Evolutionary conservation across 2,329 filamentous ascomycete species (phyloP).

Genomic region (Colletotrichum abscissum): DNA sequence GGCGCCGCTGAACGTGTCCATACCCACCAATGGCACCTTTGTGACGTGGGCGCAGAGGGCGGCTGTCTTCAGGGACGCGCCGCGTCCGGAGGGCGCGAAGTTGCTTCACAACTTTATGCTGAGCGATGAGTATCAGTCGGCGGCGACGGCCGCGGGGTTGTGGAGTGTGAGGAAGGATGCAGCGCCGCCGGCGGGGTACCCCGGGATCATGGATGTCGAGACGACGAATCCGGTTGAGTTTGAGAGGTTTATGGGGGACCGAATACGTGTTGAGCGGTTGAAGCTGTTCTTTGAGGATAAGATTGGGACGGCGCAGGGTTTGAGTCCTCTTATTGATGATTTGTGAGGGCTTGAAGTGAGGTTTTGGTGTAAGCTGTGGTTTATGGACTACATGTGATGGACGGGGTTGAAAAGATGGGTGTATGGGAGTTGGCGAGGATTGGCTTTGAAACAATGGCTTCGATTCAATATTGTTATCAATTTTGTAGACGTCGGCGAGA

Average conservation of each 20-base stretch:
- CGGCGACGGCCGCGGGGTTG: constrained; percentile 27
- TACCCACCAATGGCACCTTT: constrained; percentile 51
- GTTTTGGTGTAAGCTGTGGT: too few relatives aligned
- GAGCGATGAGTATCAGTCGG: constrained; percentile 51
- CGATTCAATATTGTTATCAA: too few relatives aligned
- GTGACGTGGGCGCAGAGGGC: constrained; percentile 60
- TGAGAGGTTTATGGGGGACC: constrained; percentile 53
- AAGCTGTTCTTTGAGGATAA: constrained; percentile 53
- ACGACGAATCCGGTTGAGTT: constrained; percentile 52
- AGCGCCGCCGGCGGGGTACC: constrained; percentile 41
- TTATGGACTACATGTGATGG: too few relatives aligned
- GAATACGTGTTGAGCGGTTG: constrained; percentile 52
- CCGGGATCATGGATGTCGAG: constrained; percentile 43
- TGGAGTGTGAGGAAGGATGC: constrained; percentile 52
- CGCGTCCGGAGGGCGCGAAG: constrained; percentile 62
- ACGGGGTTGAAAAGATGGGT: too few relatives aligned
- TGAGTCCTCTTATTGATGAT: constrained; percentile 48
- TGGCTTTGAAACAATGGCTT: too few relatives aligned
- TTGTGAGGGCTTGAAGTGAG: too few relatives aligned
- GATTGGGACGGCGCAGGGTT: constrained; percentile 54
- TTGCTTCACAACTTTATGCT: constrained; percentile 60
- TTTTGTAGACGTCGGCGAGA: too few relatives aligned
- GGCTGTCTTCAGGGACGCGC: constrained; percentile 60
- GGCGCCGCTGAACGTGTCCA: constrained; percentile 38
- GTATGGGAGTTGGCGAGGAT: too few relatives aligned